A percentile compares a stretch with the other conserved stretches of the same genome.
Conservation (phyloP, 176 grass and related monocot genomes). For the Eleusine indica region DNA sequence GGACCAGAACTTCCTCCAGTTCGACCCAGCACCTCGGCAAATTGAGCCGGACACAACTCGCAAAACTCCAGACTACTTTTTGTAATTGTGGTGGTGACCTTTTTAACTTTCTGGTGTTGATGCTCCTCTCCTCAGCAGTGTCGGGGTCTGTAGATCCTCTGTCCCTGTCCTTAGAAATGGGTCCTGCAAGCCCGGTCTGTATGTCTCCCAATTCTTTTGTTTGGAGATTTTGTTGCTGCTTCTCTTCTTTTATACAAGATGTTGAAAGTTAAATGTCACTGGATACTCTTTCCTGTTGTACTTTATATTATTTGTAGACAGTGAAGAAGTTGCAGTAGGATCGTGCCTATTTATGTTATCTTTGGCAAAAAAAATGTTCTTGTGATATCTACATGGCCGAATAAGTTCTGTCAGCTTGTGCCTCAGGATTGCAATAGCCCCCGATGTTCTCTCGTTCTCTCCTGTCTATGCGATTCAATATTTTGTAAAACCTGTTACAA, state of each 20-base stretch:
- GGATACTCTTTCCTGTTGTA: constrained; percentile 42
- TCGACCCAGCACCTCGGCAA: constrained; percentile 86
- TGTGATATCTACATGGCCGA: neutral
- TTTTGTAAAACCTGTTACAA: neutral
- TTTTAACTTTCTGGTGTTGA: constrained; percentile 55
- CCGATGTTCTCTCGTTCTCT: neutral
- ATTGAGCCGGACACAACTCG: constrained; percentile 90
- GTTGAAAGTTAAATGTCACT: constrained; percentile 55
- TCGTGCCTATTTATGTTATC: constrained; percentile 7
- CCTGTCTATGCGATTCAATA: neutral
- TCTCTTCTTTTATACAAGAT: constrained; percentile 43
- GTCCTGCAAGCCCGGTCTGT: constrained; percentile 33
- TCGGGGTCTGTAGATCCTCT: constrained; percentile 59
- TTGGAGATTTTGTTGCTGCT: constrained; percentile 75
- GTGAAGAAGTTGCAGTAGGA: constrained; percentile 54
- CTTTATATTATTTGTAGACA: constrained; percentile 64
- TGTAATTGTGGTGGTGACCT: constrained; percentile 67
- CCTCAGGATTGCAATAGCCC: neutral
- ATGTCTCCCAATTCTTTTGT: constrained; percentile 78
- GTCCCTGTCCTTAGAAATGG: constrained; percentile 33
- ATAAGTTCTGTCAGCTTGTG: neutral
- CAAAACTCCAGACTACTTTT: constrained; percentile 97
- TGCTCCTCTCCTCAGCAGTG: constrained; percentile 41
- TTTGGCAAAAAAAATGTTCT: neutral
- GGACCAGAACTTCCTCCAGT: constrained; percentile 97